Percentiles rank a stretch among this genome's conserved stretches.
phyloP scores from a whole-genome alignment of 1,284 basidiomycete species.

The Porphyrellus sp. region DNA sequence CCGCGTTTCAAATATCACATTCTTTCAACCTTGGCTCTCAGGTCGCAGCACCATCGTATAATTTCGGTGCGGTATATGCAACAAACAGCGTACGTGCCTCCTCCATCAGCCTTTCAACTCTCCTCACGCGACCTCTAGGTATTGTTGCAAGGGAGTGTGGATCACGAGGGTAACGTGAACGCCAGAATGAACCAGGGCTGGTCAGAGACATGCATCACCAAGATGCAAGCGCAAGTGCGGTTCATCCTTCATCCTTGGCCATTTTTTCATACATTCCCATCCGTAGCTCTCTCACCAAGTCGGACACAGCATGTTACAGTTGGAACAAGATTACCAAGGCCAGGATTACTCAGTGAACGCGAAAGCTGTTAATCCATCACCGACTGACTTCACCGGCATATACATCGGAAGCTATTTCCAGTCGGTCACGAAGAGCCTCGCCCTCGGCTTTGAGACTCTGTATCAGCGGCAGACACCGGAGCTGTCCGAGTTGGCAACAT shows the following conservation, averaged over 20 bases:
- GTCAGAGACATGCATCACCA: slow-evolving; percentile 78
- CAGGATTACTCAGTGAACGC: slow-evolving; percentile 85
- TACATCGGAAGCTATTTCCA: slow-evolving; percentile 94
- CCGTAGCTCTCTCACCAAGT: slow-evolving; percentile 60
- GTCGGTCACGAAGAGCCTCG: slow-evolving; percentile 90
- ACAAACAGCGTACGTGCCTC: slow-evolving; percentile 59
- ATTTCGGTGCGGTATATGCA: slow-evolving; percentile 92
- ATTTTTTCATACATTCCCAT: slow-evolving; percentile 13
- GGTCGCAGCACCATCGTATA: slow-evolving; percentile 78
- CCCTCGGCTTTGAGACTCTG: slow-evolving; percentile 88
- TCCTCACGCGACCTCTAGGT: slow-evolving; percentile 48
- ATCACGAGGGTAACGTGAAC: slow-evolving; percentile 89
- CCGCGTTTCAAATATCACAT: slow-evolving; percentile 97
- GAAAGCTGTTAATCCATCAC: slow-evolving; percentile 93
- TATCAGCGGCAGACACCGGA: slow-evolving; percentile 78
- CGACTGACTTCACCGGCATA: slow-evolving; percentile 87
- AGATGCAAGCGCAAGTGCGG: slow-evolving; percentile 85
- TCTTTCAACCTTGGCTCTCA: slow-evolving; percentile 87
- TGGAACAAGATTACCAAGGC: slow-evolving; percentile 95
- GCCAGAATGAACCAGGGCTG: slow-evolving; percentile 91
- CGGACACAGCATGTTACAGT: slow-evolving; percentile 85
- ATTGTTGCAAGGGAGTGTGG: slow-evolving; percentile 91
- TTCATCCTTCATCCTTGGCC: neutral
- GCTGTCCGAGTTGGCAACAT: slow-evolving; percentile 72
- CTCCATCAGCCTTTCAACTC: neutral